Evolutionary conservation across 495 filamentous ascomycete genomes (phyloP), one percentile per base, ranked within the genome.

Genomic region (Lindgomyces ingoldianus): DNA sequence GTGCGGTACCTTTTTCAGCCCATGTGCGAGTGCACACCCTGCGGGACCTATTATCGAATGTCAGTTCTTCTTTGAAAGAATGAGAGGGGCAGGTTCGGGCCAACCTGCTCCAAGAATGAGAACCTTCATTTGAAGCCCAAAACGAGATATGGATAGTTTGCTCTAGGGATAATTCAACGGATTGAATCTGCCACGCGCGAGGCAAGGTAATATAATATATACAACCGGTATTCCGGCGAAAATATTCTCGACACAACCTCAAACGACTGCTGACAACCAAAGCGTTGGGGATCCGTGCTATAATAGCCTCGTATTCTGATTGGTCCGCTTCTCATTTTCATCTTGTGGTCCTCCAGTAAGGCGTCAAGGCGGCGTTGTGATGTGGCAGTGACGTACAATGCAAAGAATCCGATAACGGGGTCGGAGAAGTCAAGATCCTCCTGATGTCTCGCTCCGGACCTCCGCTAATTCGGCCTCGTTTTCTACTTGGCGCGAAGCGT

Each of bases 1-100:
- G n/a, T n/a, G n/a, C n/a, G 10, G 4, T 57, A 64, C 61, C 61
- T 64, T 64, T 42, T 58, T 64, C 24, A 64, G 29, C 3, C 61
- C 61, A 25, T 64, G 61, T 36, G 61, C 61, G 25, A 64, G 52
- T 1, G 61, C 61, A 39, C 61, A 64, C 33, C 61, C 61, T 2
- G 61, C 61, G 18, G 61, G 61, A 12, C 61, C 61, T 39, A 14
- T 39, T 39, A 39, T 39, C 33, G 6, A 14, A 14, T 39, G 14
- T 39, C 33, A 39, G 33, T 14, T 25, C 14, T 44, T 10, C n/a
- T 26, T 1, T 24, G 25, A 12, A 10, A 33, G 45, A 2, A 25
- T 22, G 30, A 62, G 8, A 55, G 3, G 27, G n/a, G 22, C 27
- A n/a, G 16, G 14, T 51, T 18, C 19, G 10, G 11, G 18, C 39